Conservation (phyloP, 139 green algal genomes). For the Chlorella sp. region DNA sequence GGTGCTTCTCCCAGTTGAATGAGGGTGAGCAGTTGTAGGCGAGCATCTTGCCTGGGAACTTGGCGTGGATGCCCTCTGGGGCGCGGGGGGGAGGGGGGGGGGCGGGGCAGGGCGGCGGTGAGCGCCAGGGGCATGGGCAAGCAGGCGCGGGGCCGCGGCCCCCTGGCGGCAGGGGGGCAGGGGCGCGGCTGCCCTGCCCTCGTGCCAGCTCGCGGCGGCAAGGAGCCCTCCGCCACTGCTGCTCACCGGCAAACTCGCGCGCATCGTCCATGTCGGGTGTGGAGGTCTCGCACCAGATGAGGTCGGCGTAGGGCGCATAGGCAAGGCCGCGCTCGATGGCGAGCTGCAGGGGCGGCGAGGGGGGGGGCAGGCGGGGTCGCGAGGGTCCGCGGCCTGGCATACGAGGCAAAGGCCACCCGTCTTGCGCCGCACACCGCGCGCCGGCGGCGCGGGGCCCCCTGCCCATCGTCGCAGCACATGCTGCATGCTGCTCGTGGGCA, state of each 20-base stretch:
- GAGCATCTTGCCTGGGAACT: slow-evolving; percentile 87
- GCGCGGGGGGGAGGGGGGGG: neutral
- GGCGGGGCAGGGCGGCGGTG: neutral
- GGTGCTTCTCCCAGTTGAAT: slow-evolving; percentile 93
- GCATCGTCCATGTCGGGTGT: slow-evolving; percentile 81
- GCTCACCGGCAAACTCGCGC: slow-evolving; percentile 51
- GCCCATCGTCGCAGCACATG: neutral
- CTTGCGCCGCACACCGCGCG: no score
- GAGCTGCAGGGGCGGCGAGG: slow-evolving; percentile 6
- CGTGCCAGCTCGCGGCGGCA: no score
- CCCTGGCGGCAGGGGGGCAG: neutral
- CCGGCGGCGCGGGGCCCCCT: no score
- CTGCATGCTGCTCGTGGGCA: neutral
- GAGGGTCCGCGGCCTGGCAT: no score
- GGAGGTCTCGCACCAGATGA: slow-evolving; percentile 91
- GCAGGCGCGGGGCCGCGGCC: neutral
- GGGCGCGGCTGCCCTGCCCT: no score
- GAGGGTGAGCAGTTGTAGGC: slow-evolving; percentile 93
- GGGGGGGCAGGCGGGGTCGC: neutral
- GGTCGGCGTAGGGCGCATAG: slow-evolving; percentile 86
- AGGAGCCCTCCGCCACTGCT: no score
- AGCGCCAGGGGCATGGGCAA: neutral
- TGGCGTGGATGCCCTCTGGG: slow-evolving; percentile 72
- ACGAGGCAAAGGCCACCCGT: no score
- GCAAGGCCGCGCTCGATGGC: slow-evolving; percentile 83